phyloP scores from a whole-genome alignment of 306 rosid species.

The Macrotyloma uniflorum region DNA sequence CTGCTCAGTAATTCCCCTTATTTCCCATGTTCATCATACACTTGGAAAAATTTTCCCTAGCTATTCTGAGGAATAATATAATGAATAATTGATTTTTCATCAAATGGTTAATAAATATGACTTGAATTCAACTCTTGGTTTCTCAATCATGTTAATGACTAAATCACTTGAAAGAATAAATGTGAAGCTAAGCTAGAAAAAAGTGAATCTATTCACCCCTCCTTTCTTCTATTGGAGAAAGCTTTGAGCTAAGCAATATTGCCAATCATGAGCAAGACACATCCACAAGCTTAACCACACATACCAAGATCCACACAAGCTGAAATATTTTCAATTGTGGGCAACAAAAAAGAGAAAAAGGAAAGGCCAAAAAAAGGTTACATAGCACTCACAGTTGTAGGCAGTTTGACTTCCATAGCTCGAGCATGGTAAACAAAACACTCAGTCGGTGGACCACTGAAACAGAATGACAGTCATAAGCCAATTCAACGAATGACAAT shows the following conservation, averaged over 20 bases:
- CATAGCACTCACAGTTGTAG: constrained; percentile 51
- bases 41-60: background rate
- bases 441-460: constrained; percentile 96
- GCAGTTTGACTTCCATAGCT: constrained; percentile 74
- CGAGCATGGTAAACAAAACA: constrained; percentile 92
- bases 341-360: background rate
- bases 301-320: background rate
- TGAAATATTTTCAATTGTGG: background rate
- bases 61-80: background rate
- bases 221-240: background rate
- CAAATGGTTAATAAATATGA: constrained; percentile 11
- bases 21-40: background rate
- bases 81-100: constrained; percentile 6
- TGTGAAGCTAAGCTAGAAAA: background rate
- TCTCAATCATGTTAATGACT: background rate
- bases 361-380: background rate
- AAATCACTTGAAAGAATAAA: background rate
- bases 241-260: background rate
- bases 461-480: constrained; percentile 42
- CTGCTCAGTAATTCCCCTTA: constrained; percentile 7
- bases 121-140: background rate
- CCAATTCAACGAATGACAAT: constrained; percentile 35
- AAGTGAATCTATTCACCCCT: background rate
- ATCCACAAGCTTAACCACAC: background rate
- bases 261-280: constrained; percentile 9